A percentile compares a stretch with the other conserved stretches of the same genome.
These are phyloP conservation scores for Rhizophora apiculata DNA, from an alignment of 345 rosid genomes.

Conservation along the genomic window DNA sequence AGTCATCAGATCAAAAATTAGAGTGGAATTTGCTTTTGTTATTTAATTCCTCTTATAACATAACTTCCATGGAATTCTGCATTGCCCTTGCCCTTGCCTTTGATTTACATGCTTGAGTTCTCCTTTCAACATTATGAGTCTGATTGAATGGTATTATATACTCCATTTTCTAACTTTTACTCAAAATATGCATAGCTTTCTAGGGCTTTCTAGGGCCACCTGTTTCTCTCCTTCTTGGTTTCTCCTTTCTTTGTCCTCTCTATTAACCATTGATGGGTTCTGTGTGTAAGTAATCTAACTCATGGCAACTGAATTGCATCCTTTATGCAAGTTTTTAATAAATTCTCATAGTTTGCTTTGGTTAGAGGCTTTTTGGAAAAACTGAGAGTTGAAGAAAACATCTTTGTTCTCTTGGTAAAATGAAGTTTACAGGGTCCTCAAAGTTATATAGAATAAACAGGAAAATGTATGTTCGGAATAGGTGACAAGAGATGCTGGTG, in stretches of 20 bases:
- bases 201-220: background rate
- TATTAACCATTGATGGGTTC: background rate
- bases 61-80: background rate
- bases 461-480: background rate
- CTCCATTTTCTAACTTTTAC: background rate
- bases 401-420: background rate
- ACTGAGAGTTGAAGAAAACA: background rate
- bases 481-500: no score
- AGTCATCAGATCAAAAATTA: background rate
- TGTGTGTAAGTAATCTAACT: background rate
- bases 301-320: background rate
- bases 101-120: background rate
- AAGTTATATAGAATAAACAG: background rate
- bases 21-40: background rate
- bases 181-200: background rate
- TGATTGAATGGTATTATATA: background rate
- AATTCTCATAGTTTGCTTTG: background rate
- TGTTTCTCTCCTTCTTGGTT: background rate
- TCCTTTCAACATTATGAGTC: no score
- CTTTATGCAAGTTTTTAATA: background rate
- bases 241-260: background rate
- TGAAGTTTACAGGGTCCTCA: background rate
- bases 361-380: background rate
- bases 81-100: background rate
- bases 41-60: background rate